Evolutionary conservation across 2,329 filamentous ascomycete species (phyloP).

Genomic region (Fusarium succisae): DNA sequence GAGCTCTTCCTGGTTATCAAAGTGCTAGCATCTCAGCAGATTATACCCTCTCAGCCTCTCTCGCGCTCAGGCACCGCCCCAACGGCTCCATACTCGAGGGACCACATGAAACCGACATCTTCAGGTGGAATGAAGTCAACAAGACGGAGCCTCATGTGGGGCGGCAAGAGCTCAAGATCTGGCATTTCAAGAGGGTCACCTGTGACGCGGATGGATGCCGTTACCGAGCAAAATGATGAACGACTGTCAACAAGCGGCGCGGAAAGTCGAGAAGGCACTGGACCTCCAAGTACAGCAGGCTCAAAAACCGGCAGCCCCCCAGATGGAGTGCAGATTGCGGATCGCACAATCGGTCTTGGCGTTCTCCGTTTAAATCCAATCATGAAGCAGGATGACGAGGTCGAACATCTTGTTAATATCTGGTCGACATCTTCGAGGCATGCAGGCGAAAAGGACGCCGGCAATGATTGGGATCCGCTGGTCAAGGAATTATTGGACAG

Average conservation of each 20-base stretch:
- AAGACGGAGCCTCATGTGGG: slow-evolving; percentile 76
- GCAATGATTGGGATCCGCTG: slow-evolving; percentile 76
- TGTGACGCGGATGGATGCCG: slow-evolving; percentile 61
- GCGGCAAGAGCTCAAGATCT: slow-evolving; percentile 64
- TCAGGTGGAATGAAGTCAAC: slow-evolving; percentile 62
- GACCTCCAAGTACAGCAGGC: slow-evolving; percentile 65
- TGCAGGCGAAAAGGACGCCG: slow-evolving; percentile 65
- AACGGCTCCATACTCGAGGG: slow-evolving; percentile 54
- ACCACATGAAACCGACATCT: slow-evolving; percentile 59
- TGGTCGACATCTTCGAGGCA: slow-evolving; percentile 73
- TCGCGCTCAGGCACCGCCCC: slow-evolving; percentile 62
- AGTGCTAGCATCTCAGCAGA: slow-evolving; percentile 69
- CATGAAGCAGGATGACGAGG: slow-evolving; percentile 75
- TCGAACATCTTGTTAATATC: slow-evolving; percentile 79
- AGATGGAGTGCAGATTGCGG: slow-evolving; percentile 44
- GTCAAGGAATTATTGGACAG: slow-evolving; percentile 79
- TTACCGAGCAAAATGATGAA: slow-evolving; percentile 62
- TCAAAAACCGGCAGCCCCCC: slow-evolving; percentile 50
- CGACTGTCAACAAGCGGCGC: slow-evolving; percentile 48
- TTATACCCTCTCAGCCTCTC: slow-evolving; percentile 56
- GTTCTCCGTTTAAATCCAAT: slow-evolving; percentile 79
- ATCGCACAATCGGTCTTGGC: slow-evolving; percentile 78
- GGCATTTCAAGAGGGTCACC: slow-evolving; percentile 62
- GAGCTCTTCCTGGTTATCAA: slow-evolving; percentile 87
- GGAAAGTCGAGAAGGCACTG: slow-evolving; percentile 56